Base-by-base conservation (phyloP, 257 asterid genomes). In the Cordia subcordata region DNA sequence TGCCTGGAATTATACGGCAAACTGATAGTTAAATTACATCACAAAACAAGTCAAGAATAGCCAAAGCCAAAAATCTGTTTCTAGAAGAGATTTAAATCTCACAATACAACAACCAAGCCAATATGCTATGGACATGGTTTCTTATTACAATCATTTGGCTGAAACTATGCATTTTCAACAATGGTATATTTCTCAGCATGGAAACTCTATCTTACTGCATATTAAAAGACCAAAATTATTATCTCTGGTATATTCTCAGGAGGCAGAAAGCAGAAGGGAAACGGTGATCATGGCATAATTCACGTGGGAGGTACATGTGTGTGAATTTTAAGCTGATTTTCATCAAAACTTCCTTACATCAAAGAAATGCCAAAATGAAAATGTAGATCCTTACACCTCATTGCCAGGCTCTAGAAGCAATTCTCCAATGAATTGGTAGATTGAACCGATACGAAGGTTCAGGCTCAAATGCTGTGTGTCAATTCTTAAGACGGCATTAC, bases 351-450 rank as follows among this genome's bases (percentile, higher is more conserved):
- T 52, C 14, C 20, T 0, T 14, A 15, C 16, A 18, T 52, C 8
- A 12, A 9, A 0, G 14, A 52, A 14, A 20, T 52, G n/a, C 15
- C 44, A 16, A 39, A 8, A 18, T 57, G 21, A 75, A 72, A 58
- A 22, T 32, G 49, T 10, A 53, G 50, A 53, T 9, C 19, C 27
- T 15, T 60, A 16, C 71, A 92, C 99, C 94, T 92, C 83, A 58
- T 76, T 61, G 57, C 37, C 19, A 64, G 91, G 81, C 16, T 80
- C 79, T 19, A 88, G 72, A 50, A 75, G 80, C 58, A 93, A 75
- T 70, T 91, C 98, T 35, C 96, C 98, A 15, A 91, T 88, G 77
- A 91, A 91, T 72, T 91, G 96, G 66, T 82, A 85, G 58, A 81
- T 65, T 8, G 95, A 88, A 57, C 92, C 94, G 14, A 60, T 8